Evolutionary conservation across 345 rosid genomes (phyloP), one percentile per base, ranked within the genome.

Genomic region (Iberis pinnata): DNA sequence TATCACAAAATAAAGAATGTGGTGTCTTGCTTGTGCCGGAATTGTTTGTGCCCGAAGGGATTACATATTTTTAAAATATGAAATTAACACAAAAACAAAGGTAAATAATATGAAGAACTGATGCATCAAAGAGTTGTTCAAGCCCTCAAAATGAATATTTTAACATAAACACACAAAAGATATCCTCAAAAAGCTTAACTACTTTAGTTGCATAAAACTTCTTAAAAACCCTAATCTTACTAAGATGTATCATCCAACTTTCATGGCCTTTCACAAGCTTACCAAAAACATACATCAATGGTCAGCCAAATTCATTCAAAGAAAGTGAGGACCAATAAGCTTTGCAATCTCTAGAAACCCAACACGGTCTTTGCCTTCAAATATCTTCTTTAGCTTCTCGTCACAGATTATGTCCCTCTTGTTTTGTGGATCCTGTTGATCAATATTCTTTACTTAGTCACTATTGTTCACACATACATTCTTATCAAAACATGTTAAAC

Each of bases 341-440:
- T 87, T 83, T 0, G 95, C 93, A 53, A 92, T 71, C 78, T 92
- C 89, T 33, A 85, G 87, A 67, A 88, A 88, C 20, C 95, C 96
- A 2, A 92, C 88, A 6, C 71, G 78, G 29, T 92, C 96, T 61
- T 63, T 78, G 53, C 84, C 89, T 14, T 50, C 81, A 41, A 92
- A 88, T 51, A 92, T 78, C 81, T 80, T 92, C 89, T 92, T 92
- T 77, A 92, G 76, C 79, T 88, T 92, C 75, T 92, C 96, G 19
- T 92, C 95, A 27, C 96, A 88, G n/a, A 81, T 25, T 45, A 92
- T 81, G 53, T 76, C 47, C 82, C 70, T 85, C 82, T 84, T 92
- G 83, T 92, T 58, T 29, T 77, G 55, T 4, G 96, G 96, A 57
- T 92, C 95, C 98, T 92, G 50, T 2, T 50, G 49, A 65, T 35